These are phyloP conservation scores for Tetramitus jugosus DNA, from an alignment of 208 protist species.

Conservation along the genomic window DNA sequence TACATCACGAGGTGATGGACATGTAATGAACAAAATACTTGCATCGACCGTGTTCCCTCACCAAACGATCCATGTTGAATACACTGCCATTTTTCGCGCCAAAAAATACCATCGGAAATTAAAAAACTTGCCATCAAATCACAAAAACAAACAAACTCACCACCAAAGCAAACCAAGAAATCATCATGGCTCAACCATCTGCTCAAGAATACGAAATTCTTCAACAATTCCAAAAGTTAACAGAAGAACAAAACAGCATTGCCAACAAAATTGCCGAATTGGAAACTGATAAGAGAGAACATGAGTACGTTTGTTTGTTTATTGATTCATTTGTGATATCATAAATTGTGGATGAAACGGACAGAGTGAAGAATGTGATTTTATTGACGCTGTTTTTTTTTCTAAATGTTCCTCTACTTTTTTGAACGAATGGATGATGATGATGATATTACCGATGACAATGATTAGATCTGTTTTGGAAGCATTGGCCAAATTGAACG, in stretches of 20 bases:
- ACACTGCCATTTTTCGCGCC: too few relatives aligned
- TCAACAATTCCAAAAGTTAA: background rate
- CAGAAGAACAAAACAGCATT: background rate
- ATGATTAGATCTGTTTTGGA: slow-evolving; percentile 55
- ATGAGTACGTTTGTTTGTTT: background rate
- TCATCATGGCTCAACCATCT: too few relatives aligned
- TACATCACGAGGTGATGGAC: too few relatives aligned
- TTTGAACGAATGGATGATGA: background rate
- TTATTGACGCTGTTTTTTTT: background rate
- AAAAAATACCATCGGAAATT: too few relatives aligned
- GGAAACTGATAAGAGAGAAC: background rate
- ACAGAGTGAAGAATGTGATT: background rate
- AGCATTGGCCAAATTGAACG: slow-evolving; percentile 65
- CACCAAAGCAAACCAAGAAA: too few relatives aligned
- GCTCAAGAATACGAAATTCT: background rate
- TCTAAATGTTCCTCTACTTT: too few relatives aligned
- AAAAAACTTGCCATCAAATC: too few relatives aligned
- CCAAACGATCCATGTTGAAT: too few relatives aligned
- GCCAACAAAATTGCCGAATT: background rate
- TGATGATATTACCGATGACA: background rate
- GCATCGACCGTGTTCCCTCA: too few relatives aligned
- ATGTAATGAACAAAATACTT: too few relatives aligned
- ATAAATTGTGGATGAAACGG: too few relatives aligned
- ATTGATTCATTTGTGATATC: background rate
- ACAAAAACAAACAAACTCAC: too few relatives aligned